Evolutionary conservation across 2,329 filamentous ascomycete genomes (phyloP).

Genomic region (Immersiporthe knoxdaviesiana): DNA sequence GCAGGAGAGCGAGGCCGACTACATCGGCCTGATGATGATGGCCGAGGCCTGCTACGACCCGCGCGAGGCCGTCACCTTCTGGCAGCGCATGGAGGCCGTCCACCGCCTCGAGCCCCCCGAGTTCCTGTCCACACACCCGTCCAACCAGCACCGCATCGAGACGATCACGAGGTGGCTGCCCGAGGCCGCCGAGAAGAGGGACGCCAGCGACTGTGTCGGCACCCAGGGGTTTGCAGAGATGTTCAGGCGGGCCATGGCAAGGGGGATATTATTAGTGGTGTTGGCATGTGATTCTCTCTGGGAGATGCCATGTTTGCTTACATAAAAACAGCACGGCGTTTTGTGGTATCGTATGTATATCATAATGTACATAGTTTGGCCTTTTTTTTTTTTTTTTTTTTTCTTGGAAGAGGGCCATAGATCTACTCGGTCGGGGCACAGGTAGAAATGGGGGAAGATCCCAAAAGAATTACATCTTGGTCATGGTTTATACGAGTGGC

Average conservation of each 20-base stretch:
- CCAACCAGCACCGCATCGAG: slow-evolving; percentile 65
- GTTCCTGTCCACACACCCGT: slow-evolving; percentile 77
- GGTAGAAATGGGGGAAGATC: too few relatives aligned
- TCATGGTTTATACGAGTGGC: neutral
- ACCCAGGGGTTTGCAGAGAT: slow-evolving; percentile 56
- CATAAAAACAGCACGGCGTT: neutral
- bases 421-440: neutral
- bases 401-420: neutral
- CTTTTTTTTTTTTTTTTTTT: neutral
- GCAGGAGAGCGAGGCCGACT: slow-evolving; percentile 79
- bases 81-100: slow-evolving; percentile 65
- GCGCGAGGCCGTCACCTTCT: slow-evolving; percentile 66
- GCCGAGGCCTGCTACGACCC: slow-evolving; percentile 78
- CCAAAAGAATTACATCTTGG: too few relatives aligned
- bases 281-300: slow-evolving; percentile 22
- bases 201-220: slow-evolving; percentile 57
- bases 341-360: neutral
- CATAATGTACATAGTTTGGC: neutral
- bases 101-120: slow-evolving; percentile 59
- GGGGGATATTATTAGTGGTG: slow-evolving; percentile 31
- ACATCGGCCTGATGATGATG: slow-evolving; percentile 83
- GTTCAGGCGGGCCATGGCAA: slow-evolving; percentile 53
- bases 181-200: slow-evolving; percentile 57
- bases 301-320: too few relatives aligned
- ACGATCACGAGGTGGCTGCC: slow-evolving; percentile 68